Base-by-base conservation (phyloP, 2,329 filamentous ascomycete genomes). In the Claviceps citrina region DNA sequence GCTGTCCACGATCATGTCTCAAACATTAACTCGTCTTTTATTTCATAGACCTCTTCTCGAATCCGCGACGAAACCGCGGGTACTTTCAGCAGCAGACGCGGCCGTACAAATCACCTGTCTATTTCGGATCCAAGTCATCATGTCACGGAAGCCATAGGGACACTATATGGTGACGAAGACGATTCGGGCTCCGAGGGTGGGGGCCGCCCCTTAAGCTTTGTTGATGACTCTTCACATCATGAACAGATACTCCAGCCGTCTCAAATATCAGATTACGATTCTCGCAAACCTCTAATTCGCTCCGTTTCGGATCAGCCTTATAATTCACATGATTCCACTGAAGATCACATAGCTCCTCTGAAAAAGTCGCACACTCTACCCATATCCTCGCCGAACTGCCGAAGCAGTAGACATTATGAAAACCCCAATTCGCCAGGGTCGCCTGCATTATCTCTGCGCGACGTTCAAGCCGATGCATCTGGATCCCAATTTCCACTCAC, bases 91-190 rank as follows among this genome's bases (percentile, higher is more conserved):
- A 71, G 59, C 57, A 70, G 71, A 58, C 72, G 72, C 54, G 71
- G 71, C 48, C 72, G 76, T 58, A 60, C 60, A 44, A 71, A 62
- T 54, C 70, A 75, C 52, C 63, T 76, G 38, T 77, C 73, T 42
- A 76, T 93, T 58, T 91, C 83, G 59, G 86, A 94, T 62, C 82
- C 87, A 45, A 85, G 73, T 63, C 85, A 94, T 63, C 87, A 94
- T 73, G 84, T 94, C 57, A 94, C 86, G 42, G 87, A 94, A 60
- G 82, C 85, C 44, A 93, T 94, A 60, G 84, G 84, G 39, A 86
- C 86, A 52, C 74, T 93, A 62, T 94, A 95, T 62, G 84, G 82
- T 53, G 81, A 84, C 54, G 74, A 76, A 53, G 75, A 78, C 49
- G 74, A 84, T 49, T 73, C 62, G 2, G 71, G 75, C 47, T 73